Evolutionary conservation across 768 basidiomycete genomes (phyloP).

Genomic region (Auricularia sp.): DNA sequence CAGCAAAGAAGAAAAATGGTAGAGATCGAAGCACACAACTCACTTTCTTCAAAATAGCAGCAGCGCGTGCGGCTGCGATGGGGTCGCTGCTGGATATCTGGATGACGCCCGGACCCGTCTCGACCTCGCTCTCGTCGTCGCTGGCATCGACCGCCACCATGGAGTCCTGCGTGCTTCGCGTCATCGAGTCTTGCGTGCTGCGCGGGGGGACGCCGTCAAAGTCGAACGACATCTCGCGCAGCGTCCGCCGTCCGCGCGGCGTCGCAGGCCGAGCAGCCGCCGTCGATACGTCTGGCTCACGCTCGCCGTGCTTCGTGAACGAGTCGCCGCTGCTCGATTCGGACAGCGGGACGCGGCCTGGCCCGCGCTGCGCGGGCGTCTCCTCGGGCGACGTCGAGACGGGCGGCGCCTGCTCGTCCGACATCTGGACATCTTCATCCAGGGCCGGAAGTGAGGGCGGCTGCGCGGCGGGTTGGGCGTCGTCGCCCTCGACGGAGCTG

Average conservation of each 20-base stretch:
- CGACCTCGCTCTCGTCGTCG: background rate
- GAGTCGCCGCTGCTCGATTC: too few species aligned
- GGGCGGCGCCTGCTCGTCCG: background rate
- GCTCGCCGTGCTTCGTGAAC: too few species aligned
- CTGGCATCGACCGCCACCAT: background rate
- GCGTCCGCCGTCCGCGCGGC: background rate
- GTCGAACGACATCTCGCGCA: background rate
- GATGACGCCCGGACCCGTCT: slow-evolving; percentile 44
- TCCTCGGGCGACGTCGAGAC: background rate
- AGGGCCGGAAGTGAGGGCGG: background rate
- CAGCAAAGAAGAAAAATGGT: slow-evolving; percentile 3
- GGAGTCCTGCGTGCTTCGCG: too few species aligned
- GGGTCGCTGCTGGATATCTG: slow-evolving; percentile 82
- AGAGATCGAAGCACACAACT: slow-evolving; percentile 13
- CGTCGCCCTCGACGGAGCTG: background rate
- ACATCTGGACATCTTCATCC: background rate
- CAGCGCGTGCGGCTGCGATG: slow-evolving; percentile 80
- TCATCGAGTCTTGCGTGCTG: too few species aligned
- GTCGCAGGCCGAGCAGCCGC: background rate
- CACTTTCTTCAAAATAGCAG: slow-evolving; percentile 83
- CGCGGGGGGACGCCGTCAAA: too few species aligned
- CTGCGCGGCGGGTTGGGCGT: background rate
- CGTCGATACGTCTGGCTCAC: too few species aligned
- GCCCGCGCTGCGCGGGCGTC: background rate
- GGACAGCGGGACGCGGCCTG: too few species aligned